Evolutionary conservation across 2,329 filamentous ascomycete genomes (phyloP).

Genomic region (Cladosporium sp.): DNA sequence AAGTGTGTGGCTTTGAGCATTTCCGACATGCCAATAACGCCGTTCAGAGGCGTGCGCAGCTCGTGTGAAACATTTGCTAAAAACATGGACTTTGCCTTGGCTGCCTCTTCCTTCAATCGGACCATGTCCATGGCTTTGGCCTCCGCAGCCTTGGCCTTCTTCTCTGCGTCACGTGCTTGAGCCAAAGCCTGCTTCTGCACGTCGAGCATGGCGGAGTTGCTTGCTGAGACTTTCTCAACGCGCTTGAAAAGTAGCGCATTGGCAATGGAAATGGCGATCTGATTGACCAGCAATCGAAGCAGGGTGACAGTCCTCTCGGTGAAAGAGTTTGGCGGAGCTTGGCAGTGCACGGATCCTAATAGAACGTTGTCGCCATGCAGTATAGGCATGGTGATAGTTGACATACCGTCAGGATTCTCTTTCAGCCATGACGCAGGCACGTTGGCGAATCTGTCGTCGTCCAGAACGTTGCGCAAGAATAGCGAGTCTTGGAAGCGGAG

Average conservation of each 20-base stretch:
- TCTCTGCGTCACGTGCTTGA: conserved; percentile 68
- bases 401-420: conserved; percentile 65
- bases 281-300: conserved; percentile 66
- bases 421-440: conserved; percentile 66
- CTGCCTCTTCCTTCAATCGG: conserved; percentile 76
- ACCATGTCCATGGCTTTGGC: conserved; percentile 73
- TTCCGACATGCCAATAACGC: conserved; percentile 57
- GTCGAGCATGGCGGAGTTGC: conserved; percentile 73
- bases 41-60: conserved; percentile 54
- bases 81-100: conserved; percentile 79
- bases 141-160: conserved; percentile 72
- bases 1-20: conserved; percentile 55
- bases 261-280: conserved; percentile 63
- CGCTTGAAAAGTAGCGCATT: conserved; percentile 63
- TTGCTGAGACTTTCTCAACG: conserved; percentile 71
- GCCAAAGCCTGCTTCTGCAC: conserved; percentile 70
- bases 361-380: conserved; percentile 66
- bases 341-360: conserved; percentile 70
- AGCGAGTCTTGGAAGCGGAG: conserved; percentile 71
- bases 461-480: conserved; percentile 68
- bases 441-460: conserved; percentile 74
- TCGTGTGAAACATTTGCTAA: conserved; percentile 54
- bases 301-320: conserved; percentile 61
- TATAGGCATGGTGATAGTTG: conserved; percentile 77
- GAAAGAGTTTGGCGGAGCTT: conserved; percentile 70